Conservation (phyloP, 768 basidiomycete species). For the Kockovaella imperatae region DNA sequence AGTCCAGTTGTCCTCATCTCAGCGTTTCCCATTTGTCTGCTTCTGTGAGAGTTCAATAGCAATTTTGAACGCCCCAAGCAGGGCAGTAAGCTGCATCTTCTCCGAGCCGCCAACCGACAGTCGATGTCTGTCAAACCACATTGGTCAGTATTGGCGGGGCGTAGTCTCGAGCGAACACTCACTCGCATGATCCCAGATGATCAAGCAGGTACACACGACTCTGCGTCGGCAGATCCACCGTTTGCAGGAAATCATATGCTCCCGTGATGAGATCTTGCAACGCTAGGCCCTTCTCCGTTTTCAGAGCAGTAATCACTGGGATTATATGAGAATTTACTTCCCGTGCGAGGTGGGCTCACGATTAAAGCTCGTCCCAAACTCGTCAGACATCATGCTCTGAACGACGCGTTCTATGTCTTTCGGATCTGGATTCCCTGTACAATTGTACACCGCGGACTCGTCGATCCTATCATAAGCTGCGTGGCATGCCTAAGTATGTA, state of each 20-base stretch:
- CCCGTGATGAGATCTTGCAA: slow-evolving; percentile 89
- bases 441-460: slow-evolving; percentile 89
- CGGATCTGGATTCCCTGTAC: slow-evolving; percentile 94
- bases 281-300: slow-evolving; percentile 85
- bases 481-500: slow-evolving; percentile 63
- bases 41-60: slow-evolving; percentile 58
- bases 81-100: slow-evolving; percentile 83
- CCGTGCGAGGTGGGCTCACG: slow-evolving; percentile 44
- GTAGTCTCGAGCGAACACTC: slow-evolving; percentile 40
- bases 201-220: slow-evolving; percentile 88
- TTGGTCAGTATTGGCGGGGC: not conserved
- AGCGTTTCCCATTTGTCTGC: slow-evolving; percentile 6
- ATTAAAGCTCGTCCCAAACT: slow-evolving; percentile 79
- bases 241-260: slow-evolving; percentile 80
- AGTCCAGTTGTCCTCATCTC: too few species aligned
- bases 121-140: slow-evolving; percentile 65
- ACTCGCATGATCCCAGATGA: slow-evolving; percentile 93
- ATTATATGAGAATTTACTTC: not conserved
- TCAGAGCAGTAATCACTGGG: slow-evolving; percentile 75
- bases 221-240: slow-evolving; percentile 73
- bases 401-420: slow-evolving; percentile 88
- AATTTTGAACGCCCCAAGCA: slow-evolving; percentile 88
- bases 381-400: slow-evolving; percentile 89
- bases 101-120: slow-evolving; percentile 87
- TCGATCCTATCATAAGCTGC: slow-evolving; percentile 85